Conservation (phyloP, 2,329 filamentous ascomycete species). For the Fusarium sp. region DNA sequence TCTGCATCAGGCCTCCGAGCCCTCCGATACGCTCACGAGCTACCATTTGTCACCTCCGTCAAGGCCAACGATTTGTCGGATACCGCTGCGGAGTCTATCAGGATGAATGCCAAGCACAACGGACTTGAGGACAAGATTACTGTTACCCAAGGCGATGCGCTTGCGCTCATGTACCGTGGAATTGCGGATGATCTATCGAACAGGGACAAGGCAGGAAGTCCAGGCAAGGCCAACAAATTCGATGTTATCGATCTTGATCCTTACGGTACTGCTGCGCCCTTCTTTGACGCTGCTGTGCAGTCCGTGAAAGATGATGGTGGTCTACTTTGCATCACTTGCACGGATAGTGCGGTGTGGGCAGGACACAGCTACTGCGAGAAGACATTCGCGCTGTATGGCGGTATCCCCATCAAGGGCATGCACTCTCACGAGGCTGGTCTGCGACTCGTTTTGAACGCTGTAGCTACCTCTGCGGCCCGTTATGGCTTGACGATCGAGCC, state of each 20-base stretch:
- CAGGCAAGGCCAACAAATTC: conserved; percentile 67
- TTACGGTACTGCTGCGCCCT: conserved; percentile 92
- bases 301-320: conserved; percentile 86
- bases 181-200: conserved; percentile 65
- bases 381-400: conserved; percentile 92
- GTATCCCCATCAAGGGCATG: conserved; percentile 83
- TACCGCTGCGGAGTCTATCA: conserved; percentile 82
- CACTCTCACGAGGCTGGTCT: conserved; percentile 91
- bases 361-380: conserved; percentile 96
- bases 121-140: conserved; percentile 75
- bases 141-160: conserved; percentile 82
- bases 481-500: conserved; percentile 93
- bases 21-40: conserved; percentile 89
- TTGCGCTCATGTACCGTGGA: conserved; percentile 88
- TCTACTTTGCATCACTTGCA: conserved; percentile 94
- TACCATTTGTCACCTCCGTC: conserved; percentile 83
- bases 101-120: conserved; percentile 87
- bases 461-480: conserved; percentile 82
- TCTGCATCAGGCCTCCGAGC: conserved; percentile 94
- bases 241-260: conserved; percentile 97
- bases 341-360: conserved; percentile 94
- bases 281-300: conserved; percentile 91
- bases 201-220: conserved; percentile 53
- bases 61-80: conserved; percentile 90
- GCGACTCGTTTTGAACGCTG: conserved; percentile 83